These are phyloP conservation scores for Scheffersomyces segobiensis DNA, from an alignment of 1,139 yeast genomes.

Conservation along the genomic window DNA sequence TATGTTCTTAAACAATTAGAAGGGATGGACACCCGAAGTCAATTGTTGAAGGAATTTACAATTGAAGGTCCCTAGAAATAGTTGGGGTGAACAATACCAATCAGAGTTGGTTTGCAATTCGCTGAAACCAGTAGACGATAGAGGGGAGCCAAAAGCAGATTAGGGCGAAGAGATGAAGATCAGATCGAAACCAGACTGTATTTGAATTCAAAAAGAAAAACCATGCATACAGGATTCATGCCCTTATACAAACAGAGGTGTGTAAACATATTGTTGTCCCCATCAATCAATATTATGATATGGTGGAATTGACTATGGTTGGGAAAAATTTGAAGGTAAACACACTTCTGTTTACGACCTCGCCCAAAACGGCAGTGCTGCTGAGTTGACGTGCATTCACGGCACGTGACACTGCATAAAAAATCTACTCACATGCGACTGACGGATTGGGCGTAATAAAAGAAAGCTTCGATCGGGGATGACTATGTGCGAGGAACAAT, in stretches of 20 bases:
- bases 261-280: neutral
- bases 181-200: neutral
- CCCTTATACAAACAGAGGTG: neutral
- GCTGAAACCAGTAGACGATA: neutral
- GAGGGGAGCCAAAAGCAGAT: neutral
- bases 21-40: neutral
- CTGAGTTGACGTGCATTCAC: neutral
- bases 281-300: neutral
- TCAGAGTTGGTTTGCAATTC: neutral
- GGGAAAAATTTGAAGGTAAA: neutral
- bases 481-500: neutral
- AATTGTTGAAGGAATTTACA: neutral
- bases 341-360: neutral
- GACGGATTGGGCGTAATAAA: neutral
- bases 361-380: neutral
- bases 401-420: neutral
- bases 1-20: neutral
- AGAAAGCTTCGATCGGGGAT: neutral
- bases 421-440: neutral
- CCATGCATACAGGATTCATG: neutral
- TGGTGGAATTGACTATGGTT: neutral
- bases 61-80: neutral
- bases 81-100: neutral
- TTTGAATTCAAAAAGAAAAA: neutral
- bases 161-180: neutral